Percentiles rank a stretch among this genome's conserved stretches.
Conservation (phyloP, 2,329 filamentous ascomycete genomes). For the Graphium sp. region DNA sequence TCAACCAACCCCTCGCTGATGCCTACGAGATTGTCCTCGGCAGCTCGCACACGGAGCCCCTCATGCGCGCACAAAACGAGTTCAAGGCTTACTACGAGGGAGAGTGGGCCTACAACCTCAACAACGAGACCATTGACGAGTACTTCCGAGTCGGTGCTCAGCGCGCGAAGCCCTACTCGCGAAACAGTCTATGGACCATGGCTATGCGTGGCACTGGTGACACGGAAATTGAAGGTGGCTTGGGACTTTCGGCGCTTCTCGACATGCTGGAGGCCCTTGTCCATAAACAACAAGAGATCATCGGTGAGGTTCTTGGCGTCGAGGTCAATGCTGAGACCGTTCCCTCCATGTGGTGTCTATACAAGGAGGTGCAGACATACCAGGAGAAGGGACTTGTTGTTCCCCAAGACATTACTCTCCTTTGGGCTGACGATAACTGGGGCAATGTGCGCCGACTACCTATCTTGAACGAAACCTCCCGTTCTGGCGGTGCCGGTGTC, state of each 20-base stretch:
- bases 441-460: conserved; percentile 49
- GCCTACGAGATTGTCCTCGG: conserved; percentile 61
- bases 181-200: conserved; percentile 47
- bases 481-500: conserved; percentile 46
- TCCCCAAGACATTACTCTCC: conserved; percentile 49
- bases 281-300: conserved; percentile 38
- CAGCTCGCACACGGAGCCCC: conserved; percentile 57
- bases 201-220: conserved; percentile 57
- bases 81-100: conserved; percentile 36
- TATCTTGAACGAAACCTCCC: conserved; percentile 36
- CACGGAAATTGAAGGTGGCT: conserved; percentile 32
- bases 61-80: conserved; percentile 45
- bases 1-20: conserved; percentile 52
- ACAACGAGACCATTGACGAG: conserved; percentile 49
- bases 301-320: conserved; percentile 33
- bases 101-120: conserved; percentile 52
- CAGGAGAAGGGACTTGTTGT: conserved; percentile 41
- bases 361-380: conserved; percentile 59
- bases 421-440: conserved; percentile 57
- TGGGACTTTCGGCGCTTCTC: conserved; percentile 39
- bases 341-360: conserved; percentile 57
- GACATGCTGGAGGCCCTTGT: conserved; percentile 43
- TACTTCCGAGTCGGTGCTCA: conserved; percentile 53
- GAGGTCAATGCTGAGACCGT: conserved; percentile 28
- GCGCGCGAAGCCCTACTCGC: conserved; percentile 47